These are phyloP conservation scores for Leptographium procerum DNA, from an alignment of 2,329 filamentous ascomycete species.

Conservation along the genomic window DNA sequence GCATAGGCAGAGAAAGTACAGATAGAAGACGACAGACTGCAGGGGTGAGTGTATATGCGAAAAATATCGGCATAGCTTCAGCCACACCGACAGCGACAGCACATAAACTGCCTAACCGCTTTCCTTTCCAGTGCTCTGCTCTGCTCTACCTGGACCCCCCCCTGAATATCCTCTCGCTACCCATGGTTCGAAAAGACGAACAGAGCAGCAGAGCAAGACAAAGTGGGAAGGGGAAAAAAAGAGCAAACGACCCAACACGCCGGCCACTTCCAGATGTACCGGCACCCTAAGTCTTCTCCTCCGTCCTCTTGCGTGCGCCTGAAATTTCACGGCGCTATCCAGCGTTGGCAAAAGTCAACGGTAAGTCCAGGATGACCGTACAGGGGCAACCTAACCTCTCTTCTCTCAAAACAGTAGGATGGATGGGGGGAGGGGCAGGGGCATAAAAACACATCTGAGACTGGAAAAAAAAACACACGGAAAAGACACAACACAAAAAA, in stretches of 20 bases:
- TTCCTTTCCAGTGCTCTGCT: no score
- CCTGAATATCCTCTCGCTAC: no score
- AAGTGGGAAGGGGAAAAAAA: no score
- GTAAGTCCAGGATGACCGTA: background rate
- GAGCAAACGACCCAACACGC: background rate
- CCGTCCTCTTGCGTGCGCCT: background rate
- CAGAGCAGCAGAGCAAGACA: no score
- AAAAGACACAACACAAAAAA: background rate
- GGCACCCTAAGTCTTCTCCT: background rate
- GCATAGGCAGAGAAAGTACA: background rate
- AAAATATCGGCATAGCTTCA: no score
- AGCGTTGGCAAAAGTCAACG: background rate
- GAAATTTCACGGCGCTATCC: background rate
- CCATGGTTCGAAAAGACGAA: no score
- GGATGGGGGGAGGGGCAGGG: background rate
- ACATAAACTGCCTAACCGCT: no score
- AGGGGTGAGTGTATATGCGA: background rate
- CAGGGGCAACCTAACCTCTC: background rate
- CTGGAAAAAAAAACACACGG: background rate
- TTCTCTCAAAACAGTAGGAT: background rate
- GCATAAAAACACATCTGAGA: no score
- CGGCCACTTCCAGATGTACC: background rate
- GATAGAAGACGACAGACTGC: background rate
- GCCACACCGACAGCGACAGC: no score
- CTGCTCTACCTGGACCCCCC: no score